Evolutionary conservation across 495 filamentous ascomycete genomes (phyloP).

Genomic region (Trichoderma asperelloides): DNA sequence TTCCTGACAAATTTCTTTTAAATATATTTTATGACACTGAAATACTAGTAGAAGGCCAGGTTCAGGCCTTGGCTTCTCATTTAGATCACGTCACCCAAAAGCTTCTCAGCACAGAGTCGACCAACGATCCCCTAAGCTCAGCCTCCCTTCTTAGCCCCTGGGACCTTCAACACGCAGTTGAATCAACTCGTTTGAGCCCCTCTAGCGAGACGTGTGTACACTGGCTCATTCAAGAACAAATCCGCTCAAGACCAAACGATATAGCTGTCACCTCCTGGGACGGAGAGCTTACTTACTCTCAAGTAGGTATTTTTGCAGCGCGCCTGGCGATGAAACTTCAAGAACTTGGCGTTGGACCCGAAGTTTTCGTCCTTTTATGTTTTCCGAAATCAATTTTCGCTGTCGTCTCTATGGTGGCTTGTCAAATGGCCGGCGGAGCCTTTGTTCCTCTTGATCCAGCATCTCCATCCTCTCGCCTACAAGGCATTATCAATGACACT

Average conservation of each 20-base stretch:
- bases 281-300: constrained; percentile 37
- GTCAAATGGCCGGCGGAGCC: background rate
- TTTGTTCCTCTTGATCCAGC: constrained; percentile 5
- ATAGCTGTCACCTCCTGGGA: constrained; percentile 41
- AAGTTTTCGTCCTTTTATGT: background rate
- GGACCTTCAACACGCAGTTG: constrained; percentile 12
- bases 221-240: background rate
- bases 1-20: constrained; percentile 1
- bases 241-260: background rate
- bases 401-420: background rate
- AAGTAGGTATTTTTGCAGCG: constrained; percentile 32
- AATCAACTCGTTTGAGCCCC: constrained; percentile 13
- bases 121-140: background rate
- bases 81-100: constrained; percentile 8
- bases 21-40: constrained; percentile 14
- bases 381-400: background rate
- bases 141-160: constrained; percentile 1
- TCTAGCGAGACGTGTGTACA: constrained; percentile 9
- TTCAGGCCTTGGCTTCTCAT: constrained; percentile 17
- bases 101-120: background rate
- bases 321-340: constrained; percentile 27
- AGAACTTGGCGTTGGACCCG: constrained; percentile 8
- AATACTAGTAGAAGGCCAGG: constrained; percentile 12
- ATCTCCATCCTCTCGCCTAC: background rate
- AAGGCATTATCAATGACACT: background rate